phyloP scores from a whole-genome alignment of 768 basidiomycete species.

The Rhizopogon vulgaris region DNA sequence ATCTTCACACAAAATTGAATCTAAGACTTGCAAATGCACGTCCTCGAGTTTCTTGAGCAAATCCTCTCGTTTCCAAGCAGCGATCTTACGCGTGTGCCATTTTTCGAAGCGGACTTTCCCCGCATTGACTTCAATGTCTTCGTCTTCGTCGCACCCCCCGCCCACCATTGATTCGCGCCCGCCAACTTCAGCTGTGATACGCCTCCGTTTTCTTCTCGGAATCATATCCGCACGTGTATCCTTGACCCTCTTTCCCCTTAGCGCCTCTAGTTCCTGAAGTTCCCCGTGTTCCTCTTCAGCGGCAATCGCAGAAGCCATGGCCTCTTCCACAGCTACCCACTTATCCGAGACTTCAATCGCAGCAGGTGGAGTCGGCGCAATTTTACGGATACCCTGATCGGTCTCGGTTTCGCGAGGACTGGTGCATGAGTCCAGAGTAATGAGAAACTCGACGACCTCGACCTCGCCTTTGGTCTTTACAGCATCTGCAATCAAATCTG shows the following conservation, averaged over 20 bases:
- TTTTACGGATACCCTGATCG: not conserved
- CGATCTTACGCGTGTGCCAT: not conserved
- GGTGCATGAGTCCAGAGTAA: constrained; percentile 40
- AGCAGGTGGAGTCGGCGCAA: constrained; percentile 6
- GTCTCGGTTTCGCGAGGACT: constrained; percentile 5
- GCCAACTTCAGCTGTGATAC: constrained; percentile 1
- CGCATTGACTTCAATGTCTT: not conserved
- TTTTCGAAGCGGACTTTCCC: constrained; percentile 1
- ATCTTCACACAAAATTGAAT: constrained; percentile 27
- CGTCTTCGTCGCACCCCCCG: not conserved
- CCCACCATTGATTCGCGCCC: not conserved
- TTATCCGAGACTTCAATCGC: constrained; percentile 32
- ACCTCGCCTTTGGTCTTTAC: constrained; percentile 59
- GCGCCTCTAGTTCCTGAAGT: not conserved
- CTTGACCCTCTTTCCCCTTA: constrained; percentile 1
- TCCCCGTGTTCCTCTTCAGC: constrained; percentile 9
- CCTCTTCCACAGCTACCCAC: constrained; percentile 30
- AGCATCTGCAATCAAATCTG: constrained; percentile 68
- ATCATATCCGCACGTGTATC: constrained; percentile 5
- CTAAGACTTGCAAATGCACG: constrained; percentile 27
- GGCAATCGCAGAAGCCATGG: constrained; percentile 21
- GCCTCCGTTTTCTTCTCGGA: not conserved
- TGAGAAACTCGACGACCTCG: constrained; percentile 67
- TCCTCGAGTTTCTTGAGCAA: constrained; percentile 23
- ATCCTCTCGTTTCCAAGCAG: constrained; percentile 23